phyloP scores from a whole-genome alignment of 2,329 filamentous ascomycete species.

The Beauveria brongniartii region DNA sequence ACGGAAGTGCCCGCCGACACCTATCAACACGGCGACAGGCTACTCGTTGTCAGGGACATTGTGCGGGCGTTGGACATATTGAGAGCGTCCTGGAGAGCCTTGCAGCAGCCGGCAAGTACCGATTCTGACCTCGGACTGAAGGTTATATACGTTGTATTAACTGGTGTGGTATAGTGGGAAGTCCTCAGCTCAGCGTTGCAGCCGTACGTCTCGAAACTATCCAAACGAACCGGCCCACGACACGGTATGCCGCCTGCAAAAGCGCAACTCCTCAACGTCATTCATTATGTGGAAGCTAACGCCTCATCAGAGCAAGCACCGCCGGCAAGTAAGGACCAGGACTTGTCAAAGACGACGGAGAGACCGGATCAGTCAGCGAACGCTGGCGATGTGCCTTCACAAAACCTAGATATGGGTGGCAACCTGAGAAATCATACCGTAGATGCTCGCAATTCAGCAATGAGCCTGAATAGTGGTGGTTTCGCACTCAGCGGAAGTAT shows the following conservation, averaged over 20 bases:
- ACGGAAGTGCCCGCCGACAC: neutral
- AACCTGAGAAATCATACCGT: neutral
- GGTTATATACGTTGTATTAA: neutral
- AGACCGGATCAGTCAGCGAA: neutral
- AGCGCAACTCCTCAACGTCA: neutral
- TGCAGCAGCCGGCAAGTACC: slow-evolving; percentile 4
- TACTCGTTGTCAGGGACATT: neutral
- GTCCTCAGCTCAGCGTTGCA: neutral
- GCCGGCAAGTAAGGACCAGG: no score
- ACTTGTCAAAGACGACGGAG: neutral
- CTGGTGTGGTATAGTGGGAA: neutral
- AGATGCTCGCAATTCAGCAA: neutral
- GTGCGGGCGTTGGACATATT: neutral
- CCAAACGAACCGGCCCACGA: neutral
- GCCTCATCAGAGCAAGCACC: neutral
- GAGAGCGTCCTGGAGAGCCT: neutral
- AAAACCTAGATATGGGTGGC: neutral
- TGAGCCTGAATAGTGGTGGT: neutral
- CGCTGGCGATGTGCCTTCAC: neutral
- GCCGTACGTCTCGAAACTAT: neutral
- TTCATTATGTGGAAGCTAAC: neutral
- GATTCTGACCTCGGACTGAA: no score
- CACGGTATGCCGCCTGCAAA: neutral
- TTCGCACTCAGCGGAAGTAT: neutral
- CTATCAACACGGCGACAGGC: neutral